Evolutionary conservation across 495 filamentous ascomycete genomes (phyloP).

Genomic region (Penicillium parvum): DNA sequence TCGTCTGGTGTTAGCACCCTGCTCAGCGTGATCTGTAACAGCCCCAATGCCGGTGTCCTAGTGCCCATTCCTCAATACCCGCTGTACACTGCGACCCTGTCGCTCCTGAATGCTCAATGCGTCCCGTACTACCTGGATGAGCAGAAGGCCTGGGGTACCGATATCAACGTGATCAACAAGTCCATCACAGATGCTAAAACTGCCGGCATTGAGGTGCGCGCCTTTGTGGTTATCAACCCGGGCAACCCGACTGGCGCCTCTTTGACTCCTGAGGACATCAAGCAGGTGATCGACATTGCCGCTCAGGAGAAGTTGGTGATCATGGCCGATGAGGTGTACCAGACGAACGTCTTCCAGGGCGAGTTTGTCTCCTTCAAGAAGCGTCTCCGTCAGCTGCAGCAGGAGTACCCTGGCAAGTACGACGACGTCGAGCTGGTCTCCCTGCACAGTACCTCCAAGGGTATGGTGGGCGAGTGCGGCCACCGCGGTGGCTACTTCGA

Average conservation of each 20-base stretch:
- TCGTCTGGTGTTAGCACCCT: conserved; percentile 93
- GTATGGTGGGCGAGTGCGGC: conserved; percentile 97
- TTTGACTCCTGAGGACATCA: conserved; percentile 71
- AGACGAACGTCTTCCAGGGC: conserved; percentile 95
- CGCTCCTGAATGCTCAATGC: conserved; percentile 77
- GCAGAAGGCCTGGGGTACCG: conserved; percentile 77
- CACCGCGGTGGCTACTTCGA: conserved; percentile 98
- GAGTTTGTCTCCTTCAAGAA: conserved; percentile 94
- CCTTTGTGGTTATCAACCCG: conserved; percentile 95
- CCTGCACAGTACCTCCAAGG: conserved; percentile 84
- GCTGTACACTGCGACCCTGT: conserved; percentile 90
- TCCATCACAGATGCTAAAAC: conserved; percentile 66
- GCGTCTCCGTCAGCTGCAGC: conserved; percentile 77
- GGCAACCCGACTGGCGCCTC: conserved; percentile 95
- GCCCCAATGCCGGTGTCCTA: conserved; percentile 75
- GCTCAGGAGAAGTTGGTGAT: conserved; percentile 82
- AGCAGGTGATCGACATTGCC: conserved; percentile 76
- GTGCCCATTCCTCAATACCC: conserved; percentile 98
- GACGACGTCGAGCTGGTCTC: conserved; percentile 83
- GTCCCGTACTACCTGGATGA: conserved; percentile 95
- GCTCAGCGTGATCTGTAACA: conserved; percentile 80
- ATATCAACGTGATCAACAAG: conserved; percentile 66
- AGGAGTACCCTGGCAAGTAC: conserved; percentile 66
- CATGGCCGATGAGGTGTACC: conserved; percentile 96
- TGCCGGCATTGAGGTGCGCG: conserved; percentile 78